Evolutionary conservation across 2,329 filamentous ascomycete species (phyloP).

Genomic region (Calonectria pseudoturangicola): DNA sequence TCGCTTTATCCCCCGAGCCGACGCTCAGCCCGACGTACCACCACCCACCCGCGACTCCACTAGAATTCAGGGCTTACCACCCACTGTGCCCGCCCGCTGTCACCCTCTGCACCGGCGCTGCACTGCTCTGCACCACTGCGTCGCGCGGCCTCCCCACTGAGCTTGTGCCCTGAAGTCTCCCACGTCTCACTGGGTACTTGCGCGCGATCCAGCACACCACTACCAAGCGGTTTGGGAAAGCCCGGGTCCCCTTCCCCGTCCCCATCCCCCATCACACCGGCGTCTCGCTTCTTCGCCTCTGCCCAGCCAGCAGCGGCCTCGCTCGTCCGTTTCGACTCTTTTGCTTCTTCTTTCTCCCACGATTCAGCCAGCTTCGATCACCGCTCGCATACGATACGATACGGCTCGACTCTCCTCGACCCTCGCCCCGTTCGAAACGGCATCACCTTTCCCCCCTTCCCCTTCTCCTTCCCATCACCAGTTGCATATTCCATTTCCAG

Average conservation of each 20-base stretch:
- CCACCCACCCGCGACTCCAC: slow-evolving; percentile 31
- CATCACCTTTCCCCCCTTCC: slow-evolving; percentile 34
- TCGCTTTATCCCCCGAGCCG: slow-evolving; percentile 22
- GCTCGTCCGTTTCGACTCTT: slow-evolving; percentile 43
- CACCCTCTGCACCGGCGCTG: slow-evolving; percentile 29
- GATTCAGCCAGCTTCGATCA: slow-evolving; percentile 39
- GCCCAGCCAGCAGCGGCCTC: slow-evolving; percentile 32
- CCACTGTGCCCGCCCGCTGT: slow-evolving; percentile 31
- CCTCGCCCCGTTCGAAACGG: slow-evolving; percentile 48
- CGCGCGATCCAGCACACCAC: slow-evolving; percentile 37
- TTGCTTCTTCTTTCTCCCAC: slow-evolving; percentile 41
- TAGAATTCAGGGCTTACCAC: slow-evolving; percentile 36
- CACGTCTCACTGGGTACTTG: slow-evolving; percentile 27
- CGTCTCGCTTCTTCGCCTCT: slow-evolving; percentile 38
- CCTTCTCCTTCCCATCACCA: slow-evolving; percentile 37
- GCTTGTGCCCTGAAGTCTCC: slow-evolving; percentile 30
- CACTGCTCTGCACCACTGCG: slow-evolving; percentile 7
- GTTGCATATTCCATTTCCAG: slow-evolving; percentile 38
- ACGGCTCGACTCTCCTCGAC: slow-evolving; percentile 32
- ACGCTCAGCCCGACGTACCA: slow-evolving; percentile 33
- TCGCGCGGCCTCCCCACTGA: slow-evolving; percentile 34
- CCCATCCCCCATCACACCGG: slow-evolving; percentile 37
- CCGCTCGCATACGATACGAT: slow-evolving; percentile 42
- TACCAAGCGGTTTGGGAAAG: slow-evolving; percentile 43
- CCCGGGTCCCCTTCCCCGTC: slow-evolving; percentile 41